phyloP scores from a whole-genome alignment of 2,329 filamentous ascomycete genomes.

The Hypoxylon sp. region DNA sequence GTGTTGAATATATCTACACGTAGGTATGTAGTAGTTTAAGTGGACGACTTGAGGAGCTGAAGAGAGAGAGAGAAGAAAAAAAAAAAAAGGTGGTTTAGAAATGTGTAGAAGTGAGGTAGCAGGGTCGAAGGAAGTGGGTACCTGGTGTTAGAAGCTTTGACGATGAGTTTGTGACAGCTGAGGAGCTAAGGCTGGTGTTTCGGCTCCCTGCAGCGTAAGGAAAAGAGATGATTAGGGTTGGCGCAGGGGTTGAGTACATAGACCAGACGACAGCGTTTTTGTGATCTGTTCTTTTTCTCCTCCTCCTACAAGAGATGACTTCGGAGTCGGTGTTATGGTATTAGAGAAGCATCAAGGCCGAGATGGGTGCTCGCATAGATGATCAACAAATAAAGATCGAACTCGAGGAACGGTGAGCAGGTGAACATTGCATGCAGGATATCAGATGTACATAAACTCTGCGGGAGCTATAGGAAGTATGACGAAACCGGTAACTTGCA shows the following conservation, averaged over 20 bases:
- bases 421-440: constrained; percentile 14
- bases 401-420: constrained; percentile 14
- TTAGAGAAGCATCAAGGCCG: neutral
- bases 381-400: constrained; percentile 6
- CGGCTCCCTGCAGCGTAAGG: constrained; percentile 25
- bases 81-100: constrained; percentile 4
- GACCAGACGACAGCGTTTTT: constrained; percentile 9
- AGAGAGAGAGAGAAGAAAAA: neutral
- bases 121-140: constrained; percentile 24
- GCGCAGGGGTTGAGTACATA: constrained; percentile 15
- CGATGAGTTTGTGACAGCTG: constrained; percentile 20
- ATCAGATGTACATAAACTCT: constrained; percentile 8
- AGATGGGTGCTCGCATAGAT: neutral
- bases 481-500: constrained; percentile 33
- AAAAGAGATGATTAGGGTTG: constrained; percentile 39
- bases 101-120: constrained; percentile 6
- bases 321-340: constrained; percentile 1
- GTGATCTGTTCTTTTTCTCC: constrained; percentile 1
- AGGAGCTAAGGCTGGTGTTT: constrained; percentile 40
- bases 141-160: constrained; percentile 32
- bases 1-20: constrained; percentile 5
- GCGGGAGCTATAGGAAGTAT: constrained; percentile 19
- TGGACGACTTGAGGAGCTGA: constrained; percentile 11
- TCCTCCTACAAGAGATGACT: constrained; percentile 9
- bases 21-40: constrained; percentile 6